Base-by-base conservation (phyloP, 495 filamentous ascomycete species). In the Penicillium ucsense region DNA sequence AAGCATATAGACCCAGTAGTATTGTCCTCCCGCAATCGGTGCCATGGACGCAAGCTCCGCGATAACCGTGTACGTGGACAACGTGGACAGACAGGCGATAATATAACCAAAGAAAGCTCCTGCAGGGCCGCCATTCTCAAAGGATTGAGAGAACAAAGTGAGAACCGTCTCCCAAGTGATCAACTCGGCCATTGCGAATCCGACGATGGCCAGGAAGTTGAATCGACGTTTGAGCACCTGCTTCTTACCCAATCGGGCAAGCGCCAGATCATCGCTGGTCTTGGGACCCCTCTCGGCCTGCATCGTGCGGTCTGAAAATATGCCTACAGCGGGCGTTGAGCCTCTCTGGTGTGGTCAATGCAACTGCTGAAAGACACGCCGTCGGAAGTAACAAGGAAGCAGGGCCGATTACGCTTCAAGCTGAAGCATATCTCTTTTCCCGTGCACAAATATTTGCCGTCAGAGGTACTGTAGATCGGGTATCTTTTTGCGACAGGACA, bases 41-140 rank as follows among this genome's bases (percentile, higher is more conserved):
- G 62, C 63, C 59, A 77, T 74, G 0, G 72, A 77, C 4, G 70
- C 66, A 45, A 77, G 47, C 52, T 77, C 75, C n/a, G 66, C 58
- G 32, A 77, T 63, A 8, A 66, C 61, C 0, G 63, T 65, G 48
- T 68, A 75, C 1, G 70, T 63, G 0, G 69, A 75, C 9, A 73
- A 52, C 1, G 66, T 70, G 6, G 70, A 71, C 4, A 70, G 50
- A 66, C 71, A 76, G 31, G 62, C 63, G 45, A 77, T 66, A 2
- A 79, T 48, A 47, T 72, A 79, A 4, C 69, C 69, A 59, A 70
- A 77, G 8, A 74, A 51, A 0, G 77, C 65, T 4, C 69, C 73
- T 1, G 62, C 70, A 0, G 74, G 68, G 3, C 75, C 75, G 5
- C 70, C 74, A 50, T 67, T 71, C 9, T 60, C 49, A 3, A 64